These are phyloP conservation scores for Pythium pyrilobum DNA, from an alignment of 352 stramenopile species.

Conservation along the genomic window DNA sequence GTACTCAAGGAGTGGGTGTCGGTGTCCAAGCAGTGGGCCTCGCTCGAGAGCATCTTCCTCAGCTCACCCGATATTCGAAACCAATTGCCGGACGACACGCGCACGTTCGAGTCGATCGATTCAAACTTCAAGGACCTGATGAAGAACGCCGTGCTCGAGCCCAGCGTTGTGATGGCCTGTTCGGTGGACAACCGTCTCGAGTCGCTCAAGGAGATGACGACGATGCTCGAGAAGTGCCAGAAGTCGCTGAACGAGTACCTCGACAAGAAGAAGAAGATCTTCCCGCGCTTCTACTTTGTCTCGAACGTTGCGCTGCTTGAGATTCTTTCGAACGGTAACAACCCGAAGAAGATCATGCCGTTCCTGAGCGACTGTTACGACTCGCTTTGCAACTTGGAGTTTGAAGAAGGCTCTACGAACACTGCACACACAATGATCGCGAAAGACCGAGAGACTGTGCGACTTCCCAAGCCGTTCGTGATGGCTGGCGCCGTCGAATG, in stretches of 20 bases:
- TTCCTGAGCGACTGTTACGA: constrained; percentile 98
- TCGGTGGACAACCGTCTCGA: constrained; percentile 77
- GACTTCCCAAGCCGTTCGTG: constrained; percentile 67
- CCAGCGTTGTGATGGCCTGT: constrained; percentile 74
- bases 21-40: constrained; percentile 85
- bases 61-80: constrained; percentile 86
- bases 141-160: constrained; percentile 87
- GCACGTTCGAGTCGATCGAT: constrained; percentile 85
- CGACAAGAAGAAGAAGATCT: constrained; percentile 92
- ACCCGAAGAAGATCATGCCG: constrained; percentile 97
- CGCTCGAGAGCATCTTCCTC: constrained; percentile 86
- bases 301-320: constrained; percentile 85
- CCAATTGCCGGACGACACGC: constrained; percentile 81
- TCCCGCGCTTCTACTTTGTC: constrained; percentile 89
- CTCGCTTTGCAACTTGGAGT: constrained; percentile 85
- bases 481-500: constrained; percentile 83
- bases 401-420: constrained; percentile 74
- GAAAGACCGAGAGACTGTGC: constrained; percentile 68
- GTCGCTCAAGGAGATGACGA: constrained; percentile 82
- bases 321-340: constrained; percentile 89
- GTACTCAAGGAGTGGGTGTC: constrained; percentile 86
- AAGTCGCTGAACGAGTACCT: constrained; percentile 88
- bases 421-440: constrained; percentile 84
- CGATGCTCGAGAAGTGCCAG: constrained; percentile 86
- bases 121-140: constrained; percentile 89